A percentile compares a stretch with the other conserved stretches of the same genome.
Evolutionary conservation across 108 stramenopile genomes (phyloP).

Genomic region (Nitzschia inconspicua): DNA sequence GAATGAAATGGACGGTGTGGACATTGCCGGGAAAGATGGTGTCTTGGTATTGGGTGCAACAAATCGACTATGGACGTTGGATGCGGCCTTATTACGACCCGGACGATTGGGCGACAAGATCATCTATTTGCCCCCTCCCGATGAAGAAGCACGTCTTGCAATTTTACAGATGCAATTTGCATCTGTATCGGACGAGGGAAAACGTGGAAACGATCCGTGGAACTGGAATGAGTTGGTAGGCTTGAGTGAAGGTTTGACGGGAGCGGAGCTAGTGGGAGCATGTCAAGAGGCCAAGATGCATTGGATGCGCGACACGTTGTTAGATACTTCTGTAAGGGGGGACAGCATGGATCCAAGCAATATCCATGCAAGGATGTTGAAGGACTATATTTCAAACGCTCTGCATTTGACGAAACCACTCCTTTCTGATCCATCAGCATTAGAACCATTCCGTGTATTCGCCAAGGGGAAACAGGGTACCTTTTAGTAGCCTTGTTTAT

Average conservation of each 20-base stretch:
- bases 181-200: slow-evolving; percentile 31
- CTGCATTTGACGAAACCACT: slow-evolving; percentile 37
- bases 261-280: slow-evolving; percentile 83
- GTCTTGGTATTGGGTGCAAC: slow-evolving; percentile 86
- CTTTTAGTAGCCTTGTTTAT: too few species aligned
- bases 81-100: slow-evolving; percentile 70
- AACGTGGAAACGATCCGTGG: neutral
- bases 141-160: slow-evolving; percentile 75
- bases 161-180: slow-evolving; percentile 79
- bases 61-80: slow-evolving; percentile 79
- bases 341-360: neutral
- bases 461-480: too few species aligned
- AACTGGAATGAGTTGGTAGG: slow-evolving; percentile 51
- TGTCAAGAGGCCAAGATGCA: slow-evolving; percentile 67
- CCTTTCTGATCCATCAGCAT: slow-evolving; percentile 32
- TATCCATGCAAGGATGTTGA: neutral
- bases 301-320: slow-evolving; percentile 38
- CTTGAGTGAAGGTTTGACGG: slow-evolving; percentile 69
- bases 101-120: slow-evolving; percentile 87
- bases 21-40: slow-evolving; percentile 69
- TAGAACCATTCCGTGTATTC: slow-evolving; percentile 44
- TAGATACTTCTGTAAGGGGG: neutral
- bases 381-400: slow-evolving; percentile 23
- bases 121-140: slow-evolving; percentile 93
- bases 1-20: slow-evolving; percentile 98